Evolutionary conservation across 495 filamentous ascomycete genomes (phyloP).

Genomic region (Stereocaulon alpinum): DNA sequence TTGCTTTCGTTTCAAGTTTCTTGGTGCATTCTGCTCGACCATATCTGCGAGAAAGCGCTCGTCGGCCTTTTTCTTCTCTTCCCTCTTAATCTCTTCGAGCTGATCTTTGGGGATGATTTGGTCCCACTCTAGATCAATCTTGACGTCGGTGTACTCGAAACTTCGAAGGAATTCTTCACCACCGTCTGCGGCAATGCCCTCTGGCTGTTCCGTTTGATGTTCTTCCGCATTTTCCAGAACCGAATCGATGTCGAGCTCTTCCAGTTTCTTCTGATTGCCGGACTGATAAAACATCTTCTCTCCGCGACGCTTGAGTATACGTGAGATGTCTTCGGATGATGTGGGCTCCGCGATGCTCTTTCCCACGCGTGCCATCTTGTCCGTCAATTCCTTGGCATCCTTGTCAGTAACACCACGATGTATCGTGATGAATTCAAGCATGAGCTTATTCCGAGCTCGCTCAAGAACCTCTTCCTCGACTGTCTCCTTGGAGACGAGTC

Average conservation of each 20-base stretch:
- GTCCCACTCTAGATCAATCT: constrained; percentile 91
- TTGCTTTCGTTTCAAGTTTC: constrained; percentile 58
- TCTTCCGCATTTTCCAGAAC: constrained; percentile 94
- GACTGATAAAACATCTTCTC: constrained; percentile 97
- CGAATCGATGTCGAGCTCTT: constrained; percentile 96
- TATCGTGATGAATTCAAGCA: constrained; percentile 97
- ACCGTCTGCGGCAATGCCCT: constrained; percentile 83
- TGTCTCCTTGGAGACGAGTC: constrained; percentile 92
- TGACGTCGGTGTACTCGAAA: constrained; percentile 84
- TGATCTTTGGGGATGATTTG: constrained; percentile 94
- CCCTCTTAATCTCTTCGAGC: constrained; percentile 75
- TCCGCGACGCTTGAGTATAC: constrained; percentile 83
- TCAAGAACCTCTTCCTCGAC: constrained; percentile 97
- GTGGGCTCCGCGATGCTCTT: constrained; percentile 56
- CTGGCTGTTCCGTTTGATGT: constrained; percentile 82
- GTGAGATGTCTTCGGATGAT: constrained; percentile 81
- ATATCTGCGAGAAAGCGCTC: constrained; percentile 72
- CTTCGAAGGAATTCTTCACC: constrained; percentile 87
- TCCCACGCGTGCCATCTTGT: constrained; percentile 49
- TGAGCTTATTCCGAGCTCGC: constrained; percentile 90
- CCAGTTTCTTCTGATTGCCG: constrained; percentile 88
- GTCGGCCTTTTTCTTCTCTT: constrained; percentile 74
- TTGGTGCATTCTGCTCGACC: constrained; percentile 75
- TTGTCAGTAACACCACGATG: constrained; percentile 92
- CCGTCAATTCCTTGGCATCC: constrained; percentile 58